A percentile compares a stretch with the other conserved stretches of the same genome.
Evolutionary conservation across 306 rosid species (phyloP).

Genomic region (Lathyrus aphaca): DNA sequence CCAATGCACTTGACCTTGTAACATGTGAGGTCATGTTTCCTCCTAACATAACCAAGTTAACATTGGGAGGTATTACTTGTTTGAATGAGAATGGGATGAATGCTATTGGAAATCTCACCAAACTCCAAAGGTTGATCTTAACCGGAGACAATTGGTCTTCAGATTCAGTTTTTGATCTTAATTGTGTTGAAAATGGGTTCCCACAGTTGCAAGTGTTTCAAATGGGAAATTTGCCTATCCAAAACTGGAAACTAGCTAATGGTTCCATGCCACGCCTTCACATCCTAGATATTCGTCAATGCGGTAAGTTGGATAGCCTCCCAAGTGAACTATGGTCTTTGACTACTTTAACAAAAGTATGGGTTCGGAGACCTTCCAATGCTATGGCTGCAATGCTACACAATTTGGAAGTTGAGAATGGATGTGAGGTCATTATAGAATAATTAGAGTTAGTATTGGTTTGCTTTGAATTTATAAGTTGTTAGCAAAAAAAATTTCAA

Average conservation of each 20-base stretch:
- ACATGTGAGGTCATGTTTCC: background rate
- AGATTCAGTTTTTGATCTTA: background rate
- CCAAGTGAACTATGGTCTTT: conserved; percentile 37
- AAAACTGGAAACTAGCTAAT: conserved; percentile 29
- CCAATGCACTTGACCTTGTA: background rate
- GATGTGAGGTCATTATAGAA: conserved; percentile 14
- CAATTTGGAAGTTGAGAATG: conserved; percentile 13
- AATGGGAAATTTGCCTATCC: background rate
- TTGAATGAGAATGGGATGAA: background rate
- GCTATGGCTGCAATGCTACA: background rate
- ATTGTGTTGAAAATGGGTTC: background rate
- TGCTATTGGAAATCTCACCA: conserved; percentile 29
- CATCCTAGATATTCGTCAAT: rapidly evolving
- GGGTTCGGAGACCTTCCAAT: background rate
- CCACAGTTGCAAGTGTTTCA: background rate
- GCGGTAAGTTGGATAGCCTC: background rate
- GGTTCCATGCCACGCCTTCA: conserved; percentile 33
- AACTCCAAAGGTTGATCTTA: conserved; percentile 26
- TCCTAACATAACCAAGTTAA: conserved; percentile 21
- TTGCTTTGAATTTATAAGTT: background rate
- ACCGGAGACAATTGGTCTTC: background rate
- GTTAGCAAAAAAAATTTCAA: background rate
- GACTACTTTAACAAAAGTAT: conserved; percentile 10
- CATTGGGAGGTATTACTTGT: background rate
- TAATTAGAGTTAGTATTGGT: background rate